Evolutionary conservation across 139 green algal genomes (phyloP).

Genomic region (Auxenochlorella pyrenoidosa): DNA sequence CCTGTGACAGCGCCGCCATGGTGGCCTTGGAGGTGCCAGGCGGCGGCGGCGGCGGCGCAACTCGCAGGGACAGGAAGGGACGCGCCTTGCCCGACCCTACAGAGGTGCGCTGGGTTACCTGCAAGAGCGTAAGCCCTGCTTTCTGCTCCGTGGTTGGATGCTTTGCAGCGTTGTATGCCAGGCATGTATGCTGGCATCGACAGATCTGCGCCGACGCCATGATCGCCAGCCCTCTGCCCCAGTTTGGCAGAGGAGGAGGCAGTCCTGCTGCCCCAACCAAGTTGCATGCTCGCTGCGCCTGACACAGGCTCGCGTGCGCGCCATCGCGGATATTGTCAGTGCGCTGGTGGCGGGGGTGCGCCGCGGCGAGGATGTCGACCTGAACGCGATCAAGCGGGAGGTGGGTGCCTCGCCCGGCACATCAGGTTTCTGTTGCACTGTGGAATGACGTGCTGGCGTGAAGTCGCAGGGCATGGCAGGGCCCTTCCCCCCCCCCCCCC

Average conservation of each 20-base stretch:
- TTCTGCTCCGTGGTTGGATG: neutral
- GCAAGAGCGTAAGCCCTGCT: too few relatives aligned
- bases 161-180: neutral
- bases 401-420: conserved; percentile 41
- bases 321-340: conserved; percentile 85
- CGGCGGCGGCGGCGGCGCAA: neutral
- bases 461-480: too few relatives aligned
- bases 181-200: too few relatives aligned
- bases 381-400: conserved; percentile 81
- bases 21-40: neutral
- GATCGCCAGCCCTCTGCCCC: too few relatives aligned
- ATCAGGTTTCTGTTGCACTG: too few relatives aligned
- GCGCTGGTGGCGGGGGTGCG: conserved; percentile 73
- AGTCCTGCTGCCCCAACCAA: neutral
- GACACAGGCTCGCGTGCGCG: conserved; percentile 72
- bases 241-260: too few relatives aligned
- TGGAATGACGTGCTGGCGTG: too few relatives aligned
- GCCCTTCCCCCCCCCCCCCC: too few relatives aligned
- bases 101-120: neutral
- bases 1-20: neutral
- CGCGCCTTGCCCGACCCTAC: neutral
- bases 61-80: neutral
- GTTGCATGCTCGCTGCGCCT: neutral
- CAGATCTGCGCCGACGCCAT: too few relatives aligned
- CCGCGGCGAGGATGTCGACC: conserved; percentile 81